Base-by-base conservation (phyloP, 2,329 filamentous ascomycete species). In the Herpotrichia juniperi region DNA sequence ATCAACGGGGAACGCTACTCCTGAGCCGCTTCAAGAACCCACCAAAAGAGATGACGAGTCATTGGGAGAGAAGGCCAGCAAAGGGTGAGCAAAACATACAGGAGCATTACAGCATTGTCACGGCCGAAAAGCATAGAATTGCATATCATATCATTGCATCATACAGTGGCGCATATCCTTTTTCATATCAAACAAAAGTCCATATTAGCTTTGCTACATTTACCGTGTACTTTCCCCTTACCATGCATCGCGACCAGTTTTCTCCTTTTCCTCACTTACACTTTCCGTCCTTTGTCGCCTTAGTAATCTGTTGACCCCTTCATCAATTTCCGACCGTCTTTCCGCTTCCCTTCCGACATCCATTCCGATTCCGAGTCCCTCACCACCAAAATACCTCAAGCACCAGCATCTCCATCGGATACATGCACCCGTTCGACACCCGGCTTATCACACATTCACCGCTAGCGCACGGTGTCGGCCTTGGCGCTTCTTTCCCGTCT, bases 391-490 rank as follows among this genome's bases (percentile, higher is more conserved):
- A 17, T 17, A 28, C 12, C 12, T 7, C 4, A 6, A 45, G 30
- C 17, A 22, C 19, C 46, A 26, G 14, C 24, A n/a, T 21, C 35
- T 14, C 4, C 12, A 40, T 19, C 50, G 44, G 43, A 16, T 44
- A 30, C 49, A 34, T 42, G 25, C 43, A 47, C 17, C 49, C 49
- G 35, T n/a, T 8, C 17, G 21, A 28, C 39, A 37, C 16, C 21
- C 42, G 39, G 26, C 47, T 51, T 46, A 46, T 46, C 42, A 47
- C 30, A 32, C 14, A 21, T 40, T 42, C 24, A 37, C 42, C 49
- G 25, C 19, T 45, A 45, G 19, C 49, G 11, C 43, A 39, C 32
- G 22, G 19, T 44, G 47, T 44, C 50, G 50, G 50, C 50, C 44
- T 53, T 45, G 50, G 50, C 50, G 17, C 40, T 19, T 19, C 16